phyloP scores from a whole-genome alignment of 208 protist genomes.

The Tetramitus jugosus region DNA sequence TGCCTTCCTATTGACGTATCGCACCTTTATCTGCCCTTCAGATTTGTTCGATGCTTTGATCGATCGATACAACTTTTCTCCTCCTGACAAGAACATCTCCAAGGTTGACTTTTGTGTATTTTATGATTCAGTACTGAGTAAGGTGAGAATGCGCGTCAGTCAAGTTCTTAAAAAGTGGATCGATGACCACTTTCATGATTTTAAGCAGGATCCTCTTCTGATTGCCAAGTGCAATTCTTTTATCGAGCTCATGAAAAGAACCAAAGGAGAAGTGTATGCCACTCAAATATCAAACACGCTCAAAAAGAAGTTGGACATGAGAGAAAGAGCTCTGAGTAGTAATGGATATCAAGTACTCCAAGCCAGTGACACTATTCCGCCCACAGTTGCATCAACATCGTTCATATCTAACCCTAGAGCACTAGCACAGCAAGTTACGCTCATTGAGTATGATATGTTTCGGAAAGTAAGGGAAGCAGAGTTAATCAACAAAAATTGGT shows the following conservation, averaged over 20 bases:
- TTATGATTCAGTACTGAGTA: background rate
- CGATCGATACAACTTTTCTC: background rate
- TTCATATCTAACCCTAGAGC: background rate
- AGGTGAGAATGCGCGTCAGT: background rate
- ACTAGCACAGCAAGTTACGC: slow-evolving; percentile 24
- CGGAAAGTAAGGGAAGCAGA: slow-evolving; percentile 27
- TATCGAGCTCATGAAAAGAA: background rate
- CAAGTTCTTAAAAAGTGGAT: slow-evolving; percentile 5
- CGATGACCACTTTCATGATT: slow-evolving; percentile 8
- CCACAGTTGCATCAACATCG: too few relatives aligned
- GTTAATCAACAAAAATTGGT: slow-evolving; percentile 26
- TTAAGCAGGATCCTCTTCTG: background rate
- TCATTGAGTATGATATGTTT: slow-evolving; percentile 32
- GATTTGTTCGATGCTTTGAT: background rate
- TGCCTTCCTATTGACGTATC: background rate
- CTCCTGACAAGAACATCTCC: background rate
- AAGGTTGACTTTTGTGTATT: background rate
- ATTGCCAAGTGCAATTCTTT: background rate
- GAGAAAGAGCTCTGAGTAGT: too few relatives aligned
- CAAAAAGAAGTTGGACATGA: background rate
- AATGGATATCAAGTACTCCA: too few relatives aligned
- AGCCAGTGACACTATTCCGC: too few relatives aligned
- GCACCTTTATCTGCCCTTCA: background rate
- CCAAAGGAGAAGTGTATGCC: background rate
- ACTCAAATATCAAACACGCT: background rate